Evolutionary conservation across 441 rosid species (phyloP), one percentile per base, ranked within the genome.

Genomic region (Syzygium malaccense): DNA sequence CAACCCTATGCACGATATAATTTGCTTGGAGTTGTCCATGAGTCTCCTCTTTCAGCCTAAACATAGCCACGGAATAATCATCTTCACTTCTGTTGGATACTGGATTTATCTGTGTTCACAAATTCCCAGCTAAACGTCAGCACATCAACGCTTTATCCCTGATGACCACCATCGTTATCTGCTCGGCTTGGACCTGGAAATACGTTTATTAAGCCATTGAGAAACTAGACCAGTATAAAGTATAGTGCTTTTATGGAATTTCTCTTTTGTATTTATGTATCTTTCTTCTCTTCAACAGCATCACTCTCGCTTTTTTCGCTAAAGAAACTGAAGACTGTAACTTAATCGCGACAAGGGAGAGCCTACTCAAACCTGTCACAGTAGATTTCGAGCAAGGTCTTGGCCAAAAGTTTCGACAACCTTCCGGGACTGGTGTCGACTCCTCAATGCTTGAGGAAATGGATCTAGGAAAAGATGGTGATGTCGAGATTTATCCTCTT

Each of bases 341-440:
- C 28, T 60, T 90, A 54, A 90, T 87, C 9, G 86, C 88, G 60
- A 91, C 87, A 7, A 90, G 87, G 86, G 92, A 90, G 58, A 80
- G 71, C 54, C 83, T 87, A 85, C 88, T 86, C 86, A 68, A 83
- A 49, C 88, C 92, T 20, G 85, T 86, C 88, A 88, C 87, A 55
- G 14, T 91, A 51, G 60, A 90, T 3, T 93, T 93, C 66, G 89
- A 91, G 86, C 89, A 79, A 90, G 94, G 94, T 78, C 89, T 93
- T 20, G 90, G 90, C 41, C 93, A 91, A 87, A 91, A 88, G 89
- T 93, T 93, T 87, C 88, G 89, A 37, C 94, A 93, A 88, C 93
- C 93, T 51, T 85, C 90, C 7, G 90, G 91, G 51, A 87, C 90
- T 13, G 92, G 92, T 57, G 87, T 91, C 33, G 92, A 91, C 87